phyloP scores from a whole-genome alignment of 2,329 filamentous ascomycete species.

The Colletotrichum magnum region DNA sequence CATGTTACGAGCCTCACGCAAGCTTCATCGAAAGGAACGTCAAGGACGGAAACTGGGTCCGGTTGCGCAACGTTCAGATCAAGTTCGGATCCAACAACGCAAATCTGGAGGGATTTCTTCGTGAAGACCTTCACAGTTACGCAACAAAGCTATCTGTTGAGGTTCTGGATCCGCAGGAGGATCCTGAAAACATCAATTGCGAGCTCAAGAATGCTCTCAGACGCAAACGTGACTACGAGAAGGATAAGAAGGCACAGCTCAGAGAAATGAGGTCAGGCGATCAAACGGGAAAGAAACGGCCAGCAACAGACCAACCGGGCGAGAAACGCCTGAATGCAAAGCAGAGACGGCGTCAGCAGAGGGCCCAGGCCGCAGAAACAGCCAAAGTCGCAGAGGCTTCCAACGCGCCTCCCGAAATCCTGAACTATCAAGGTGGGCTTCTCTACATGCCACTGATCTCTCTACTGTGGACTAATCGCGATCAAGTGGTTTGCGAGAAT shows the following conservation, averaged over 20 bases:
- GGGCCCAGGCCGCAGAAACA: conserved; percentile 22
- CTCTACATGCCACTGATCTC: background rate
- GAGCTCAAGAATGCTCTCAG: conserved; percentile 70
- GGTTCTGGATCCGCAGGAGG: conserved; percentile 58
- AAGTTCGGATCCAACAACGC: conserved; percentile 66
- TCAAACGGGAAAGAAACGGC: conserved; percentile 43
- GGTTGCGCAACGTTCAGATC: conserved; percentile 80
- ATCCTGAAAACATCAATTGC: conserved; percentile 59
- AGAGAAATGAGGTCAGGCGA: conserved; percentile 50
- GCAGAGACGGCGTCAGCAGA: conserved; percentile 38
- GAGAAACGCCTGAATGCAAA: conserved; percentile 44
- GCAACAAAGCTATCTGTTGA: conserved; percentile 70
- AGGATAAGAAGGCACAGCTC: conserved; percentile 57
- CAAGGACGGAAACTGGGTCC: conserved; percentile 72
- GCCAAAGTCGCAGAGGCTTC: conserved; percentile 45
- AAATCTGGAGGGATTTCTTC: conserved; percentile 80
- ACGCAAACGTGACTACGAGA: conserved; percentile 77
- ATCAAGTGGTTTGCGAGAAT: conserved; percentile 64
- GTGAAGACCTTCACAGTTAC: conserved; percentile 66
- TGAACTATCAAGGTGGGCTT: conserved; percentile 50
- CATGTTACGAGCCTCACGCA: conserved; percentile 79
- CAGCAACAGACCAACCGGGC: conserved; percentile 33
- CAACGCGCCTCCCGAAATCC: conserved; percentile 45
- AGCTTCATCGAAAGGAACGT: conserved; percentile 69
- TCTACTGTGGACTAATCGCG: conserved; percentile 7